Base-by-base conservation (phyloP, 352 stramenopile genomes). In the Phytophthora ramorum region DNA sequence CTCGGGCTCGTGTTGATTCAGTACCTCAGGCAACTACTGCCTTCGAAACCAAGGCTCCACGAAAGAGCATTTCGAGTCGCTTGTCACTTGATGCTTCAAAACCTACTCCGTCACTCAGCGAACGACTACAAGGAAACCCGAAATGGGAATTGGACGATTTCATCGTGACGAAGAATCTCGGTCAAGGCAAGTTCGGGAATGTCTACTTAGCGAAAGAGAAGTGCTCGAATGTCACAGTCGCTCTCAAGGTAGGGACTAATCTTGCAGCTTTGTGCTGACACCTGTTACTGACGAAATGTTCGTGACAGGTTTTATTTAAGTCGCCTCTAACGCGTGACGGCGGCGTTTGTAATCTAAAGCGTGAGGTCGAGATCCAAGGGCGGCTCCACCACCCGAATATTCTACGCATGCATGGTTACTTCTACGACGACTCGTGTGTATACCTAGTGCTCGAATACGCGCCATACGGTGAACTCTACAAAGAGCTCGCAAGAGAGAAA, bases 381-480 rank as follows among this genome's bases (percentile, higher is more conserved):
- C 83, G 85, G 1, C 75, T 97, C 10, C 63, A 78, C 12, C 89
- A 97, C 45, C 78, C 78, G 0, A 94, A 96, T 52, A 73, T 97
- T 44, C 60, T 95, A 17, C 77, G 77, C 1, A 60, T 97, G 35
- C 77, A 87, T 34, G 89, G 89, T 28, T 95, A 96, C 74, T 97
- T 97, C 51, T 92, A 94, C 62, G 86, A 96, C 58, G 87, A 94
- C 12, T 78, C 81, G 1, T 91, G 82, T 44, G 72, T 94, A 12
- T 96, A 95, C 68, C 66, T 97, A 28, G 81, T 96, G 30, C 71
- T 97, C 20, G 89, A 97, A 74, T 95, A 92, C 41, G 87, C 87
- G 2, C 69, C 84, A 0, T 80, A 93, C 20, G 89, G 89, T 7
- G 88, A 96, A 49, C 73, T 97, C 1, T 97, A 90, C 70, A 93